Evolutionary conservation across 257 asterid species (phyloP).

Genomic region (Penstemon newberryi): DNA sequence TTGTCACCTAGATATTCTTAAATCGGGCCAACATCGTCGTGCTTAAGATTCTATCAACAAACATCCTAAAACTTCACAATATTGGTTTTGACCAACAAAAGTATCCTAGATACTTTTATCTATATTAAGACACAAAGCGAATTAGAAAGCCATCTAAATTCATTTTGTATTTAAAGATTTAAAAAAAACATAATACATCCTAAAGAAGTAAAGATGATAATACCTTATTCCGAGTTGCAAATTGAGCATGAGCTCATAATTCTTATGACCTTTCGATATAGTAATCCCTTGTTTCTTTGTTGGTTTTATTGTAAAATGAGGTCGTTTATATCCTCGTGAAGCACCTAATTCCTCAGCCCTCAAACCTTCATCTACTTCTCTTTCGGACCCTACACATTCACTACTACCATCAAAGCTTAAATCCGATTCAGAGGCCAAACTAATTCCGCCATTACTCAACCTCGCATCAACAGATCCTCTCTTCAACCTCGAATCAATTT

Average conservation of each 20-base stretch:
- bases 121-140: not conserved
- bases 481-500: slow-evolving; percentile 33
- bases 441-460: slow-evolving; percentile 37
- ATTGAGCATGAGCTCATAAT: slow-evolving; percentile 89
- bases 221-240: slow-evolving; percentile 59
- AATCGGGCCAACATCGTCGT: not conserved
- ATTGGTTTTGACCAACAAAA: not conserved
- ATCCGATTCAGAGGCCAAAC: slow-evolving; percentile 59
- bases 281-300: slow-evolving; percentile 59
- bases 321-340: slow-evolving; percentile 36
- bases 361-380: slow-evolving; percentile 42
- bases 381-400: slow-evolving; percentile 33
- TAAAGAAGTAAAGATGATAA: not conserved
- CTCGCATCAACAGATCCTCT: slow-evolving; percentile 38
- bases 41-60: not conserved
- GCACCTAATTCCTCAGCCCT: slow-evolving; percentile 37
- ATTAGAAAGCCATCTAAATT: not conserved
- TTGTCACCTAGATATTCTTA: not conserved
- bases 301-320: slow-evolving; percentile 53
- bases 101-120: not conserved
- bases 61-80: not conserved
- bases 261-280: slow-evolving; percentile 81
- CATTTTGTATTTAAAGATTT: not conserved
- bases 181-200: slow-evolving; percentile 1
- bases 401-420: slow-evolving; percentile 43